Base-by-base conservation (phyloP, 208 protist species). In the Trypanosoma lewisi region DNA sequence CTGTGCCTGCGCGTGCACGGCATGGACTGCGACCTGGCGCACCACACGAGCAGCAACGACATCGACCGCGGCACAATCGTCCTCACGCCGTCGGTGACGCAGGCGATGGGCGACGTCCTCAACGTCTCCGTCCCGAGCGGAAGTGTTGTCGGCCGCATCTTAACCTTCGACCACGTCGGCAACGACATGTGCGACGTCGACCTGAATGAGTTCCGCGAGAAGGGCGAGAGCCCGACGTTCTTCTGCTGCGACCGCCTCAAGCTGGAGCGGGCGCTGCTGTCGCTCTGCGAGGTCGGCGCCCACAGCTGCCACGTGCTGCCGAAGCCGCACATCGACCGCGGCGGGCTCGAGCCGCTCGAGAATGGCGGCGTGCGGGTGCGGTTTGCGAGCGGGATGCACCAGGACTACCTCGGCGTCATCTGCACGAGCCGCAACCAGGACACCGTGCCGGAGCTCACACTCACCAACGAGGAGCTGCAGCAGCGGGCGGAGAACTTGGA, bases 101-200 rank as follows among this genome's bases (percentile, higher is more conserved):
- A 97, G 71, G 70, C 94, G 12, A 87, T 97, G 82, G 89, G 89
- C 21, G 92, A 97, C 50, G 87, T 95, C 31, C 74, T 97, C 49
- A 92, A 88, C 73, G 86, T 97, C 30, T 89, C 85, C 17, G 92
- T 96, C 45, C 92, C 92, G 8, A 89, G 78, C 28, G 92, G 92
- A 30, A 94, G 86, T 59, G 89, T 97, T 11, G 83, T 97, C 21
- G 89, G 86, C 23, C 85, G 88, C 28, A 71, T 95, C 36, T 73
- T 96, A 25, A 91, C 88, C 36, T 97, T 96, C 63, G 92, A 97
- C 58, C 87, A 97, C 75, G 84, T 88, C 14, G 88, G 87, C 27
- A 97, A 97, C 63, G 88, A 96, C 56, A 91, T 97, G 82, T 94
- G 81, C 66, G 89, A 97, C 59, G 74, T 97, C 28, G 88, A 97